Conservation (phyloP, 441 rosid genomes). For the Gossypium armourianum region DNA sequence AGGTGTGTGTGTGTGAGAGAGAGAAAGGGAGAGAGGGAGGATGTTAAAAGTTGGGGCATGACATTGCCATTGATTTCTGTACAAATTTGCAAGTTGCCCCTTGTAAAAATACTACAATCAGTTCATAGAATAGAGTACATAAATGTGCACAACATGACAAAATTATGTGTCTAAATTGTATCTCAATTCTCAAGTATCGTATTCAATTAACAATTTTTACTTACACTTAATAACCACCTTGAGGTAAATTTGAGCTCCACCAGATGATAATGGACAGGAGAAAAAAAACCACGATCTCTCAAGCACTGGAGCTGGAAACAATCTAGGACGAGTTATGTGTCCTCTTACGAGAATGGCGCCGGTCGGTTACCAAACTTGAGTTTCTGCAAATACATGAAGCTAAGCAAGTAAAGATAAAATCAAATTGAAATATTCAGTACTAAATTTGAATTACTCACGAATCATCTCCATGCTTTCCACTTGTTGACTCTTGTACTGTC, state of each 20-base stretch:
- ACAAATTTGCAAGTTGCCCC: conserved; percentile 29
- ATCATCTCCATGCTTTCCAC: conserved; percentile 34
- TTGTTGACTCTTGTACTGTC: conserved; percentile 36
- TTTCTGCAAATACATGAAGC: conserved; percentile 26
- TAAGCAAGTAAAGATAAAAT: conserved; percentile 4
- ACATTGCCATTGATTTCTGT: conserved; percentile 23
- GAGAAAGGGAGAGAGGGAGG: background rate
- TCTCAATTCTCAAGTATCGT: conserved; percentile 10
- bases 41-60: conserved; percentile 9
- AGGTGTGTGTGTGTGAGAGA: background rate
- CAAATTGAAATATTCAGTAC: background rate
- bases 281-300: background rate
- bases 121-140: conserved; percentile 17
- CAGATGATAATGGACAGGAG: background rate
- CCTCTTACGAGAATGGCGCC: conserved; percentile 31
- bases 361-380: conserved; percentile 24
- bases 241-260: conserved; percentile 11
- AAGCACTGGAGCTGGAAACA: background rate
- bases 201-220: conserved; percentile 7
- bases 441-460: conserved; percentile 34
- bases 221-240: conserved; percentile 15
- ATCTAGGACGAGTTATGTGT: conserved; percentile 21
- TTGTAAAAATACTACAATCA: background rate
- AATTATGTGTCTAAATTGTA: background rate
- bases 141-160: conserved; percentile 28